These are phyloP conservation scores for Corymbia citriodora DNA, from an alignment of 441 rosid species.

Conservation along the genomic window DNA sequence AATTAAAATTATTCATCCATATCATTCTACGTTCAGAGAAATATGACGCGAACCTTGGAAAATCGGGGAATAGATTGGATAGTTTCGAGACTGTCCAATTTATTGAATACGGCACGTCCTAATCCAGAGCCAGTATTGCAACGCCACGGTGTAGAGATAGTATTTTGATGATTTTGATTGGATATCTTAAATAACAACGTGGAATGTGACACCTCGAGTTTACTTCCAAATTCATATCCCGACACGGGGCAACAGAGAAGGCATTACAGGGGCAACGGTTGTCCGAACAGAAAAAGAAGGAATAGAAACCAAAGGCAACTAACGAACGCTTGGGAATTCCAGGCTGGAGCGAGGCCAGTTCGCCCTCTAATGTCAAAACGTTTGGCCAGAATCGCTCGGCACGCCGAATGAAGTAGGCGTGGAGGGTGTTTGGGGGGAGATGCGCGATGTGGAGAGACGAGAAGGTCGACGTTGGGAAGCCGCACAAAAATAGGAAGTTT, in stretches of 20 bases:
- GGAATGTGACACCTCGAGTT: background rate
- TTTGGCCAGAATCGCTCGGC: background rate
- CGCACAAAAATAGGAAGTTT: background rate
- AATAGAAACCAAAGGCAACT: background rate
- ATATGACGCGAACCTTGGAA: background rate
- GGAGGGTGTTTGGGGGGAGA: background rate
- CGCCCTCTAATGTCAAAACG: background rate
- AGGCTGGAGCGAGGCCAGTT: background rate
- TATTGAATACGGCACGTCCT: background rate
- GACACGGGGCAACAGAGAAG: background rate
- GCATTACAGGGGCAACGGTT: background rate
- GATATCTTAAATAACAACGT: background rate
- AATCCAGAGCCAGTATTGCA: background rate
- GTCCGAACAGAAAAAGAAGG: background rate
- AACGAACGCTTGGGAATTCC: background rate
- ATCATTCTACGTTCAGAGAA: background rate
- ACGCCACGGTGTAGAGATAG: background rate
- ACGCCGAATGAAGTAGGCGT: background rate
- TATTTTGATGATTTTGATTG: background rate
- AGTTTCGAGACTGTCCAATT: background rate
- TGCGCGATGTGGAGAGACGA: background rate
- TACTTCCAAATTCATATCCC: background rate
- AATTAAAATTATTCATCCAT: background rate
- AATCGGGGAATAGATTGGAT: too few species aligned
- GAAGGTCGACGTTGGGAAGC: background rate